Conservation (phyloP, 495 filamentous ascomycete species). For the Talaromyces liani region DNA sequence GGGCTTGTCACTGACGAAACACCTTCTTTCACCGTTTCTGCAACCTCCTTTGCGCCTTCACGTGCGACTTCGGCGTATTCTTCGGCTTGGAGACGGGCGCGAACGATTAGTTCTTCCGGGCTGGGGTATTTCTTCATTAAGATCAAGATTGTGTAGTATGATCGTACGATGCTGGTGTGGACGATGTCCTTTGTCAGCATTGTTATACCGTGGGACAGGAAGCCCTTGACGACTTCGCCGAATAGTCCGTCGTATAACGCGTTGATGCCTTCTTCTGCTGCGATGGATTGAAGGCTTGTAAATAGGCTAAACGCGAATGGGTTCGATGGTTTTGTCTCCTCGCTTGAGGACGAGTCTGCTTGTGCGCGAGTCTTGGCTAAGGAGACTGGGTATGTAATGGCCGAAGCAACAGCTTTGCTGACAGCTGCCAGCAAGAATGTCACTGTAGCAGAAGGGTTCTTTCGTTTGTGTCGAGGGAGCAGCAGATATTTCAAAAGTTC, state of each 20-base stretch:
- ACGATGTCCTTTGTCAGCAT: slow-evolving; percentile 81
- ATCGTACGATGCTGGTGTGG: slow-evolving; percentile 63
- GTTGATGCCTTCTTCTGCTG: slow-evolving; percentile 54
- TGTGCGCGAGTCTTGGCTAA: slow-evolving; percentile 75
- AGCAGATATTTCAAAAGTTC: slow-evolving; percentile 55
- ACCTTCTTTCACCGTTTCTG: slow-evolving; percentile 22
- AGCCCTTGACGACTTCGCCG: slow-evolving; percentile 75
- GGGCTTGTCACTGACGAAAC: slow-evolving; percentile 22
- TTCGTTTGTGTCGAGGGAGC: slow-evolving; percentile 40
- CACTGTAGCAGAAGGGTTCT: slow-evolving; percentile 42
- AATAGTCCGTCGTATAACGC: slow-evolving; percentile 72
- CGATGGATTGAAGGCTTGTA: slow-evolving; percentile 53
- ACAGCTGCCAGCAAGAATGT: slow-evolving; percentile 73
- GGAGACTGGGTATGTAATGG: slow-evolving; percentile 79
- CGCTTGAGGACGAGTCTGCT: slow-evolving; percentile 27
- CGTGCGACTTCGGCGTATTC: slow-evolving; percentile 37
- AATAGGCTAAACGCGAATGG: slow-evolving; percentile 22
- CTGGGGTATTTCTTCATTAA: slow-evolving; percentile 33
- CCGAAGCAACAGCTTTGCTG: slow-evolving; percentile 72
- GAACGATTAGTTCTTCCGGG: slow-evolving; percentile 34
- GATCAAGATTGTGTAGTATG: slow-evolving; percentile 50
- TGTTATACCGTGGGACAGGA: slow-evolving; percentile 82
- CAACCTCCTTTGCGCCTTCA: slow-evolving; percentile 33
- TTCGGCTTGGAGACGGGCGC: slow-evolving; percentile 36
- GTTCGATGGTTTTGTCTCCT: neutral